Evolutionary conservation across 2,329 filamentous ascomycete species (phyloP).

Genomic region (Xylaria polymorpha): DNA sequence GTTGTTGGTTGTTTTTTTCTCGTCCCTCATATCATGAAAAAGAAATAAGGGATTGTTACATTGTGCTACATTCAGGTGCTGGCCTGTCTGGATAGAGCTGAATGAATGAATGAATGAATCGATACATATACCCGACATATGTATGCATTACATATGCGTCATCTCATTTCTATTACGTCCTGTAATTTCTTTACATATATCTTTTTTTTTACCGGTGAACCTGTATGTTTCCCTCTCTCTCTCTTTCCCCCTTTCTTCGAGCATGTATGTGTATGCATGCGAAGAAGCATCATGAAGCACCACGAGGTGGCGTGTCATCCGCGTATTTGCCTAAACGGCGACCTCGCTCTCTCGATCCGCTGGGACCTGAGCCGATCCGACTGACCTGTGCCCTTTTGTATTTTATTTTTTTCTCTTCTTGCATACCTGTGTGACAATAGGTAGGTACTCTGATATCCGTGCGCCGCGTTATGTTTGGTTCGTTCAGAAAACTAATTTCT

Average conservation of each 20-base stretch:
- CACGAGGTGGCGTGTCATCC: constrained; percentile 30
- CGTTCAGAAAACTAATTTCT: constrained; percentile 5
- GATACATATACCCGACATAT: not conserved
- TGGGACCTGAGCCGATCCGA: not conserved
- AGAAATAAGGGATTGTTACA: not conserved
- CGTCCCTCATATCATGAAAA: not conserved
- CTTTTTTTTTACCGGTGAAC: not conserved
- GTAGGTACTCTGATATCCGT: not conserved
- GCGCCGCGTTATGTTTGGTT: not conserved
- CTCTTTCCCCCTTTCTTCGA: not conserved
- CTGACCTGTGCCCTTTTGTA: not conserved
- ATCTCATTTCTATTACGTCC: not conserved
- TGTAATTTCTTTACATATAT: not conserved
- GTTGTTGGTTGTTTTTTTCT: too few relatives aligned
- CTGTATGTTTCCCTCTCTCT: not conserved
- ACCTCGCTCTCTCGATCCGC: constrained; percentile 19
- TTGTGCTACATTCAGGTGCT: not conserved
- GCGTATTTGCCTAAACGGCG: constrained; percentile 37
- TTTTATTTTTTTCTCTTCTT: not conserved
- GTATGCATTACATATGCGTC: not conserved
- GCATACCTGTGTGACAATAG: not conserved
- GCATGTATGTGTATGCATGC: not conserved
- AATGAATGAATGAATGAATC: not conserved
- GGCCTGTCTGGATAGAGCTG: not conserved
- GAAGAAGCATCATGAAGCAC: not conserved